Conservation (phyloP, 352 stramenopile species). For the Sclerospora graminicola region DNA sequence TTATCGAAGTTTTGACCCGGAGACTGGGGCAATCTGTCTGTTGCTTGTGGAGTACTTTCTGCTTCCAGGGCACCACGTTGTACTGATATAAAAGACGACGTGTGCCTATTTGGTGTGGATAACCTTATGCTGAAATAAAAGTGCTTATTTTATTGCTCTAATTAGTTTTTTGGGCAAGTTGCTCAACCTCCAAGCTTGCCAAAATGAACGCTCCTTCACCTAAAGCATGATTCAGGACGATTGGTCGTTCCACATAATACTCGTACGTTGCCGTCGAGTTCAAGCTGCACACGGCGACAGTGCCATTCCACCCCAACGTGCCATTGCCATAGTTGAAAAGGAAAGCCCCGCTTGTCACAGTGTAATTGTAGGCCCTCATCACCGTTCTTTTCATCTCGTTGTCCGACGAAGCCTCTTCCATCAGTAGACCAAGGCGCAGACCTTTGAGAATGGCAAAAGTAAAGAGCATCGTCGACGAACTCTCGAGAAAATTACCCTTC, state of each 20-base stretch:
- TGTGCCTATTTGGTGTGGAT: too few relatives aligned
- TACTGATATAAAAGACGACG: too few relatives aligned
- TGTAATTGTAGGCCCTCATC: slow-evolving; percentile 17
- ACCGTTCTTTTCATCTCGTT: slow-evolving; percentile 3
- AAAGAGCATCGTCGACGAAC: slow-evolving; percentile 23
- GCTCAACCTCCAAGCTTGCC: slow-evolving; percentile 15
- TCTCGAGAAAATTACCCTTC: slow-evolving; percentile 21
- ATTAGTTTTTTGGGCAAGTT: not conserved
- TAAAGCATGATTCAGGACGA: not conserved
- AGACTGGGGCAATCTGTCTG: too few relatives aligned
- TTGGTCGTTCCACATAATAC: not conserved
- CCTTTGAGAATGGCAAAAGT: slow-evolving; percentile 23
- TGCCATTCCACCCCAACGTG: slow-evolving; percentile 19
- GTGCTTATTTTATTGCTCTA: too few relatives aligned
- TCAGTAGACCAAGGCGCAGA: slow-evolving; percentile 16
- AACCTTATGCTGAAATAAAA: too few relatives aligned
- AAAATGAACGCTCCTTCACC: slow-evolving; percentile 17
- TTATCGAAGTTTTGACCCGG: too few relatives aligned
- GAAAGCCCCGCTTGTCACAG: slow-evolving; percentile 9
- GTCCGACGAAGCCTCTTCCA: slow-evolving; percentile 3
- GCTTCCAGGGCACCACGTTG: too few relatives aligned
- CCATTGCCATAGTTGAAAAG: too few relatives aligned
- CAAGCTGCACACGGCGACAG: slow-evolving; percentile 16
- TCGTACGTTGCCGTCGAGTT: slow-evolving; percentile 9
- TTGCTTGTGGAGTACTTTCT: too few relatives aligned